Base-by-base conservation (phyloP, 176 grass and related monocot species). In the Oryza punctata region DNA sequence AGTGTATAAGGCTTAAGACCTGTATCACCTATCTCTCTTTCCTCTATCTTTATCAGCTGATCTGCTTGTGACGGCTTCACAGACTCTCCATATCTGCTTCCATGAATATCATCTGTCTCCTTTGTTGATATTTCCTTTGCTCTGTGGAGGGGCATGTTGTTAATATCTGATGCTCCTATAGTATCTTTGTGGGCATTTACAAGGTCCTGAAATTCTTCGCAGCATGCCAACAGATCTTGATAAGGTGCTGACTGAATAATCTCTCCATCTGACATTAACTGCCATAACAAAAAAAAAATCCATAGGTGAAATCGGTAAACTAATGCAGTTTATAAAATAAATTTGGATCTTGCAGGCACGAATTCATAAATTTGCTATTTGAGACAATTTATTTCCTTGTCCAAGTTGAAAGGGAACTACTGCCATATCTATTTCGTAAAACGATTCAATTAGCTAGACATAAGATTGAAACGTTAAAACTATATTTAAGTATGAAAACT, bases 231-330 rank as follows among this genome's bases (percentile, higher is more conserved):
- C 27, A 98, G 72, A 78, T 90, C 80, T 44, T 85, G 74, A 78
- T 91, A 98, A 78, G 89, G 63, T 71, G 85, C 96, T 40, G 89
- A 67, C 5, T 3, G 89, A 69, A 95, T 76, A 85, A 98, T 61
- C 78, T 87, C 65, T 1, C 96, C 96, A 68, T 94, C 85, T 35
- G 89, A 95, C 87, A 98, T 98, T 80, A 98, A 89, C 96, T 96
- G 96, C 43, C 43, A 68, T 67, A 84, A 50, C 79, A 10, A 27
- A 73, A 37, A 37, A 32, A 33, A 12, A 85, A 21, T 75, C 50
- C 15, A 33, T 21, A 70, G 15, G 78, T 69, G 46, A 49, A 10
- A 78, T 78, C 12, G 7, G 57, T 1, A 69, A 69, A 29, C 3
- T 81, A 32, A 78, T 67, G 41, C 3, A 23, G 30, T 46, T 14